Evolutionary conservation across 2,329 filamentous ascomycete genomes (phyloP), one percentile per base, ranked within the genome.

Genomic region (Nemania sp.): DNA sequence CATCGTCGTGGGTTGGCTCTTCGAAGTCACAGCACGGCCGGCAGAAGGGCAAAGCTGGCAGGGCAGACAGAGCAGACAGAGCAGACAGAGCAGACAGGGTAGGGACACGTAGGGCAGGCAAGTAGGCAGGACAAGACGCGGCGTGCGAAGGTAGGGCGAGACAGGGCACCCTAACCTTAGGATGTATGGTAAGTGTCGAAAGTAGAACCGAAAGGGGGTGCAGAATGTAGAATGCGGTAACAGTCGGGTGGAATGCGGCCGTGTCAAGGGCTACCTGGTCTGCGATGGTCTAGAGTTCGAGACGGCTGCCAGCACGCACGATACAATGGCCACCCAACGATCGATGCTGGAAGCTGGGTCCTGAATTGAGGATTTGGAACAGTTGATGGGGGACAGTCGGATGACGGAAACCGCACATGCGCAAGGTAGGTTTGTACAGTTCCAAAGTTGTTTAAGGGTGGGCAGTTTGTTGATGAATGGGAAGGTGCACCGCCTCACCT

Each of bases 1-100:
- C 66, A 68, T 67, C 59, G 61, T 67, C 60, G 40, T 56, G 44
- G 40, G 47, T 49, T 36, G 40, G 46, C 39, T 52, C 49, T 48
- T 54, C 47, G 41, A 54, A 24, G 49, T 40, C 49, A 57, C 49
- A 49, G 47, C 40, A 44, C 53, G 33, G 41, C 33, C 34, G 20
- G 40, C 33, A 48, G n/a, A n/a, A n/a, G n/a, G n/a, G n/a, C n/a
- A n/a, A n/a, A n/a, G n/a, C n/a, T n/a, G n/a, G n/a, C n/a, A n/a
- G n/a, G n/a, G n/a, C n/a, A n/a, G n/a, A n/a, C n/a, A n/a, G n/a
- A n/a, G n/a, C n/a, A n/a, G n/a, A n/a, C n/a, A n/a, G n/a, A n/a
- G n/a, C n/a, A n/a, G n/a, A n/a, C n/a, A n/a, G n/a, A n/a, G n/a
- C 31, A 36, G 36, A 34, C 46, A 22, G 40, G 28, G 46, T 19